Evolutionary conservation across 495 filamentous ascomycete species (phyloP), one percentile per base, ranked within the genome.

Genomic region (Rhypophila decipiens): DNA sequence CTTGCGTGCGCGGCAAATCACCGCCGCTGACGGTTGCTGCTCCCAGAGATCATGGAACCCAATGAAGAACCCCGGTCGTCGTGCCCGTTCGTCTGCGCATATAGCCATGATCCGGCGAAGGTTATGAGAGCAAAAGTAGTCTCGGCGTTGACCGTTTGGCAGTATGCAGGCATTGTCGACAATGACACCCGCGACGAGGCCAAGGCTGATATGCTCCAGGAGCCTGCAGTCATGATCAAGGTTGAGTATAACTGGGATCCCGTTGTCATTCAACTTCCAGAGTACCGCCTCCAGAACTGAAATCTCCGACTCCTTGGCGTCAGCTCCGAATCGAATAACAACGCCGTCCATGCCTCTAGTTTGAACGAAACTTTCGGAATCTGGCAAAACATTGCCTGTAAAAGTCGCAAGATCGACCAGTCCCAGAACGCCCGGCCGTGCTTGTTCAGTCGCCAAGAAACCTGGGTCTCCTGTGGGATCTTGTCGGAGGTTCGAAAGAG

Each of bases 91-190:
- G 10, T 43, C 31, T 12, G 31, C 27, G 21, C 53, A 57, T 17
- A 37, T 37, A 4, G 39, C 20, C 56, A 77, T 71, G 1, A 71
- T 66, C 5, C 68, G 42, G 37, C 68, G 69, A 36, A 77, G 52
- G 2, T 58, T 50, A 11, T 54, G 43, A 47, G 73, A 63, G 19
- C 69, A 64, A 50, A 78, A 78, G 44, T 75, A 77, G 44, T 78
- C 75, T 1, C 75, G 60, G 42, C 75, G 70, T 34, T 70, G 53
- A 11, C 75, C 75, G 15, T 66, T 46, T 1, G 65, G 60, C 20
- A 76, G 50, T 44, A 76, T 74, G 45, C 69, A 76, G 11, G 71
- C 72, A 50, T 78, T 77, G 13, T 66, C 60, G 35, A 78, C 57
- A 0, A 78, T 71, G 15, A 78, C 13, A 0, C 75, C 75, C 3